Base-by-base conservation (phyloP, 192 early-diverging fungal genomes). In the Coemansia sp. region DNA sequence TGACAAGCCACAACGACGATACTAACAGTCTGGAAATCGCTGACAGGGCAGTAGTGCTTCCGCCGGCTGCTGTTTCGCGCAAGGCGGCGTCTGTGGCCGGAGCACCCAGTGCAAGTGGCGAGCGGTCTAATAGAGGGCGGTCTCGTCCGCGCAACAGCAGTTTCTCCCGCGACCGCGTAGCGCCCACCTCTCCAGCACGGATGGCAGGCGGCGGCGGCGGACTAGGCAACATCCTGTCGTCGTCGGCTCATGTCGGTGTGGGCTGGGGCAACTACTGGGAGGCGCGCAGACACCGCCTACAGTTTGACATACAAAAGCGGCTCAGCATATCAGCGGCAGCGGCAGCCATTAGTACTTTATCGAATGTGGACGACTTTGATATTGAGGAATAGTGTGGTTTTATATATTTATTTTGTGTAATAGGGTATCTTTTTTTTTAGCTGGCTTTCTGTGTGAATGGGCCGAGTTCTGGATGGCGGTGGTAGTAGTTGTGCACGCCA, bases 201-300 rank as follows among this genome's bases (percentile, higher is more conserved):
- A 6, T 10, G 25, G 63, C 49, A 62, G 4, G 38, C 47, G 10
- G 19, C 37, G 36, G 24, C 67, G 54, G 41, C 3, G 71, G 58
- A 2, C 61, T 74, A 20, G 56, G 63, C 20, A 64, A 51, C 12
- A 74, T 80, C n/a, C 70, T 80, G 10, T 73, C 71, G 17, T 25
- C 71, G 4, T 54, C 67, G 3, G 65, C 71, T 7, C 77, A 80
- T 62, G 72, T 80, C 24, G 77, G 77, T 12, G 46, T 80, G 19
- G 77, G 77, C 12, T 80, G 77, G 77, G 77, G 77, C 14, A 74
- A 80, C 17, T 80, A 80, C 54, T 80, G 77, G 77, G 71, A 80
- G 57, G 72, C 72, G 0, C 77, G 72, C 8, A 56, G 68, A 27
- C 68, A 79, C 17, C 65, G 62, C 24, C 24, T 73, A 24, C 64